A percentile compares a stretch with the other conserved stretches of the same genome.
Conservation (phyloP, 768 basidiomycete species). For the Chalciporus chontae region DNA sequence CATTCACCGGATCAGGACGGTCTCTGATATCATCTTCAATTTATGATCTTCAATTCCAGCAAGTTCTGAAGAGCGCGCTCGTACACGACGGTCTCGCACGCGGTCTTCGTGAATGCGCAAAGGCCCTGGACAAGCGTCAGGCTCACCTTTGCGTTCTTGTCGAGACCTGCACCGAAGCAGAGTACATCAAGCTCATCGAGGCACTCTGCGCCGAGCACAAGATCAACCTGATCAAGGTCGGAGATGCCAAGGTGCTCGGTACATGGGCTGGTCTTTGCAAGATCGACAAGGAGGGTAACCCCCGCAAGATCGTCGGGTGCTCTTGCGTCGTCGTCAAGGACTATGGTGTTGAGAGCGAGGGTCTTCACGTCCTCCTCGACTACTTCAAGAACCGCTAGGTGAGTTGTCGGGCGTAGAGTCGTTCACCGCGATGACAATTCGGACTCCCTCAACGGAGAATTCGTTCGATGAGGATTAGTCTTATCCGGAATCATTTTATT, state of each 20-base stretch:
- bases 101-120: slow-evolving; percentile 95
- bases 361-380: slow-evolving; percentile 87
- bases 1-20: not conserved
- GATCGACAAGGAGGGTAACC: slow-evolving; percentile 98
- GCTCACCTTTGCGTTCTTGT: slow-evolving; percentile 98
- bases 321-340: slow-evolving; percentile 97
- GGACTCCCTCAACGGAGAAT: slow-evolving; percentile 92
- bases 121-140: slow-evolving; percentile 98
- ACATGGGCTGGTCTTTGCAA: slow-evolving; percentile 99
- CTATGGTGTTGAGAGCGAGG: slow-evolving; percentile 93
- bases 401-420: slow-evolving; percentile 18
- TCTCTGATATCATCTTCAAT: not conserved
- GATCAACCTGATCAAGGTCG: slow-evolving; percentile 99
- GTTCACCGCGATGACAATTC: slow-evolving; percentile 64
- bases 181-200: slow-evolving; percentile 99
- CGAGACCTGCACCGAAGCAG: slow-evolving; percentile 98
- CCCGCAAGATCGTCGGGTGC: slow-evolving; percentile 92
- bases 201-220: slow-evolving; percentile 99
- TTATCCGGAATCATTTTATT: slow-evolving; percentile 31
- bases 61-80: slow-evolving; percentile 98
- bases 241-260: slow-evolving; percentile 96
- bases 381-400: slow-evolving; percentile 94
- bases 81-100: slow-evolving; percentile 98
- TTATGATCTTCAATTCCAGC: slow-evolving; percentile 44
- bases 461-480: slow-evolving; percentile 56